Evolutionary conservation across 352 stramenopile species (phyloP).

Genomic region (Hyphochytrium catenoides): DNA sequence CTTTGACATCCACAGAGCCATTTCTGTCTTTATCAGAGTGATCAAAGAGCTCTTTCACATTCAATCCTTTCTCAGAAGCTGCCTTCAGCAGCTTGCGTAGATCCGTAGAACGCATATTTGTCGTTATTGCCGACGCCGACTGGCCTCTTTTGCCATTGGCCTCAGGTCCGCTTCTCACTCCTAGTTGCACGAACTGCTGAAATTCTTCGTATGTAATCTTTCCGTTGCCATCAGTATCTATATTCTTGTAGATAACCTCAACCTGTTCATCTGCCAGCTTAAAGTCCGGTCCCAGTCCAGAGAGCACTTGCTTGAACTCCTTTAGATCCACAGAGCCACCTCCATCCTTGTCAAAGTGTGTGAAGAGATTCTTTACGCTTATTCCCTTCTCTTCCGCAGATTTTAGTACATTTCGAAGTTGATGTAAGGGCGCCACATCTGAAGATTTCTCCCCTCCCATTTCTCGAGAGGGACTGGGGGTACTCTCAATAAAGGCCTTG

Average conservation of each 20-base stretch:
- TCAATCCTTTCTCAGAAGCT: constrained; percentile 13
- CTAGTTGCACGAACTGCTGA: constrained; percentile 5
- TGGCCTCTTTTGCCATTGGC: constrained; percentile 2
- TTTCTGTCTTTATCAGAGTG: constrained; percentile 25
- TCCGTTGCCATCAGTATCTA: constrained; percentile 11
- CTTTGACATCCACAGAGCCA: constrained; percentile 7
- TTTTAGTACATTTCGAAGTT: neutral
- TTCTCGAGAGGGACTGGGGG: constrained; percentile 8
- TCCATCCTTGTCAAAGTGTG: constrained; percentile 14
- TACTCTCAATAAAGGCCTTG: constrained; percentile 21
- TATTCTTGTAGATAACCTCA: constrained; percentile 13
- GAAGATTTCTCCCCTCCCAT: neutral
- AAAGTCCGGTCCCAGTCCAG: constrained; percentile 14
- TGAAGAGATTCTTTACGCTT: constrained; percentile 5
- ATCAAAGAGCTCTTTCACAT: constrained; percentile 18
- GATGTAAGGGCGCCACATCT: neutral
- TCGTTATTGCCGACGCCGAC: constrained; percentile 4
- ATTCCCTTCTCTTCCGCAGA: constrained; percentile 5
- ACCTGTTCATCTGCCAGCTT: constrained; percentile 5
- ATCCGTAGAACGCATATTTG: constrained; percentile 2
- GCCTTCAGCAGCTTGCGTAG: constrained; percentile 13
- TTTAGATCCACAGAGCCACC: constrained; percentile 11
- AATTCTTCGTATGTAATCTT: constrained; percentile 8
- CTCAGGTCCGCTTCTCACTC: constrained; percentile 11
- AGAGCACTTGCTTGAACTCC: constrained; percentile 12